Base-by-base conservation (phyloP, 139 green algal genomes). In the Edaphochlamys debaryana region DNA sequence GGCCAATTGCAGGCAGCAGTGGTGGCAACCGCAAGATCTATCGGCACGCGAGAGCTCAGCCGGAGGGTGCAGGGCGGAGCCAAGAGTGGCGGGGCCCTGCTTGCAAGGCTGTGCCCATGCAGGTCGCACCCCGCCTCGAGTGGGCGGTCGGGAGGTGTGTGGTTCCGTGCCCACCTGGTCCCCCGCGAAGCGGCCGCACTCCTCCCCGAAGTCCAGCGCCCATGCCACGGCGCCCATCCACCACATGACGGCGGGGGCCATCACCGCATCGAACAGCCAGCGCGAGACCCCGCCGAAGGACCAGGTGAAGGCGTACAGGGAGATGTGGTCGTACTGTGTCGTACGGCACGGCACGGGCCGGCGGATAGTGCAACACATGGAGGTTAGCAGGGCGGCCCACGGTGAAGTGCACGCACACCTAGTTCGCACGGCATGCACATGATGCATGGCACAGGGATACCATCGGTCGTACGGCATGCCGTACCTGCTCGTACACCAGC, bases 291-390 rank as follows among this genome's bases (percentile, higher is more conserved):
- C 29, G 9, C 62, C 62, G 40, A 82, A 82, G n/a, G 56, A 62
- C 75, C 75, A 82, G 25, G 50, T 37, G n/a, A 73, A 52, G 42
- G 25, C 63, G 75, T 82, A 82, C 40, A 82, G 62, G 75, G 62
- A 73, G 62, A 82, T 50, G 41, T 82, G 75, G 75, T 82, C 75
- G 75, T 82, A 82, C 62, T 82, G 45, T 62, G 75, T 82, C 75
- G 75, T 82, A 82, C 62, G 72, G 45, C 45, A 54, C 13, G 45
- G 11, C 11, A 54, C 13, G 45, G 45, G 9, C 9, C 45, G 45
- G 45, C 45, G 45, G 45, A 13, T 13, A 54, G 45, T 54, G 45
- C 11, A 13, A 13, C 45, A 54, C 45, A 54, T 22, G 13, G 13
- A 54, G 45, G 45, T n/a, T n/a, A n/a, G n/a, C n/a, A n/a, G n/a